Percentiles rank a stretch among this genome's conserved stretches.
Conservation (phyloP, 1,139 yeast genomes). For the Tardiomyces digboiensis region DNA sequence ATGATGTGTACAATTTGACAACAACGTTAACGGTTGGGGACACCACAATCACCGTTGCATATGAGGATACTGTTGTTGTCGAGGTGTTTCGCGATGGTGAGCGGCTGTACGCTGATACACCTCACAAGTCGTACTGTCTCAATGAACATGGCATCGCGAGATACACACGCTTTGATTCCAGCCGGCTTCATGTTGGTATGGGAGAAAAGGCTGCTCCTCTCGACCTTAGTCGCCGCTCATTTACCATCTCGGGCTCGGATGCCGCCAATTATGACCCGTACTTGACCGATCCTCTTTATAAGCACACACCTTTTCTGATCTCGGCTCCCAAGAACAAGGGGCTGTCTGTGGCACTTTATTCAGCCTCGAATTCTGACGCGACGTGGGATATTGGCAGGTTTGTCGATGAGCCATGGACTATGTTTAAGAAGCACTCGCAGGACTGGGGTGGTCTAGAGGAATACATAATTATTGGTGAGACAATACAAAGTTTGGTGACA, state of each 20-base stretch:
- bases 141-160: background rate
- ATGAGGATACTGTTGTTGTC: background rate
- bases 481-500: constrained; percentile 1
- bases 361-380: constrained; percentile 4
- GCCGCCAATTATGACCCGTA: constrained; percentile 5
- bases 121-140: background rate
- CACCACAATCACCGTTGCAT: background rate
- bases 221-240: constrained; percentile 3
- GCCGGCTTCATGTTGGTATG: constrained; percentile 3
- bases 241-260: constrained; percentile 2
- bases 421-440: constrained; percentile 2
- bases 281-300: constrained; percentile 4
- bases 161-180: background rate
- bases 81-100: background rate
- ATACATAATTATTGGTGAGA: constrained; percentile 1
- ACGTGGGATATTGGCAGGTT: constrained; percentile 4
- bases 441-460: constrained; percentile 6
- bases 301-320: constrained; percentile 3
- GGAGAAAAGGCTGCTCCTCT: constrained; percentile 6
- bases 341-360: constrained; percentile 2
- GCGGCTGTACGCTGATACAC: background rate
- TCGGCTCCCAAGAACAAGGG: constrained; percentile 4
- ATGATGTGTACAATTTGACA: background rate
- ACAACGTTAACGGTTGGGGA: background rate
- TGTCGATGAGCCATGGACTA: constrained; percentile 3